Base-by-base conservation (phyloP, 2,329 filamentous ascomycete genomes). In the Rachicladosporium sp. region DNA sequence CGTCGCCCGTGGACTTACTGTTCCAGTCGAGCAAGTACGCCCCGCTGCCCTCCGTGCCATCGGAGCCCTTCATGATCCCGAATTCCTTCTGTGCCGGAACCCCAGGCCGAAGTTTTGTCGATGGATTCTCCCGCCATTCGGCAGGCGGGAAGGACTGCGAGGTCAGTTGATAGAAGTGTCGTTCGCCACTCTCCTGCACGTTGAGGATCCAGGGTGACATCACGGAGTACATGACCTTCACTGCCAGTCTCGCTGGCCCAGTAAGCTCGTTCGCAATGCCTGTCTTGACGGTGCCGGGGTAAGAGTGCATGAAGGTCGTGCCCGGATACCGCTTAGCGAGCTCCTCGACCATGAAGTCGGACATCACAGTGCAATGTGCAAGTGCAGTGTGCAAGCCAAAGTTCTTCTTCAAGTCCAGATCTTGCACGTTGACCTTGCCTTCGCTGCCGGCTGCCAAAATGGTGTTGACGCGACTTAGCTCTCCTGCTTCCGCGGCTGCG, bases 391-490 rank as follows among this genome's bases (percentile, higher is more conserved):
- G 55, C 4, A 65, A n/a, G 42, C 51, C 47, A 59, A 53, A 44
- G 51, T 60, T 50, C 60, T 58, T 38, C 56, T 57, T 37, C 52
- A 65, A 36, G 54, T 67, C 64, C 15, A 70, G 60, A 44, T 75
- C 67, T 31, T 66, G 52, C 1, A 62, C 42, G 43, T 64, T 56
- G n/a, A 78, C 55, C 2, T 57, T 42, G 3, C 67, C 67, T 58
- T 78, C 74, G 10, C 64, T 61, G n/a, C 69, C 67, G 4, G 62
- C 71, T 0, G 65, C 68, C 1, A 73, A 57, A n/a, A 78, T 65
- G n/a, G 59, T 68, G 19, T 78, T 64, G 6, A 76, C 70, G 6
- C 74, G 70, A 0, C 69, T 64, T 15, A 76, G 61, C 35, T 59
- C 51, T 34, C 48, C 42, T 4, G 46, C 46, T 4, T 58, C 45